phyloP scores from a whole-genome alignment of 2,329 filamentous ascomycete species.

The Zymoseptoria tritici region DNA sequence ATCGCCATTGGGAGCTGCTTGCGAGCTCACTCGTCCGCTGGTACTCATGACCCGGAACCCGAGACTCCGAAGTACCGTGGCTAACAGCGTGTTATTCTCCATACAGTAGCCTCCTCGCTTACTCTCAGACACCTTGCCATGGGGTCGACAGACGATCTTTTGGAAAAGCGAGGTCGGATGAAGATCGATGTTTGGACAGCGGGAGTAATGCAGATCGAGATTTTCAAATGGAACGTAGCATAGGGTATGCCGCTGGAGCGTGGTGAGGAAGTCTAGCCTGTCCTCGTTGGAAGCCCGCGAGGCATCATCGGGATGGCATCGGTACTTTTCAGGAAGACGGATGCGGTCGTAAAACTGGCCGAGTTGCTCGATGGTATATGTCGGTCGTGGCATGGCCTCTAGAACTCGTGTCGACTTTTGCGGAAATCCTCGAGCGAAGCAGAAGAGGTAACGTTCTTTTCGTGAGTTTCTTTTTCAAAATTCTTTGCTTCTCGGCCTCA shows the following conservation, averaged over 20 bases:
- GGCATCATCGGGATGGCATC: slow-evolving; percentile 14
- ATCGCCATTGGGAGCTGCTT: slow-evolving; percentile 6
- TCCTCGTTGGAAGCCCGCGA: slow-evolving; percentile 9
- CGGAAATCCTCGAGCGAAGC: neutral
- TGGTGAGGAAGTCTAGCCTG: slow-evolving; percentile 17
- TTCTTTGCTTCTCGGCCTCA: neutral
- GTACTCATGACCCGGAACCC: slow-evolving; percentile 41
- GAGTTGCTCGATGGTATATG: slow-evolving; percentile 18
- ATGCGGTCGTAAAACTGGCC: slow-evolving; percentile 20
- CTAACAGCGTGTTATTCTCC: slow-evolving; percentile 50
- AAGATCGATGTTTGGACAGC: slow-evolving; percentile 42
- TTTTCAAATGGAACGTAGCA: slow-evolving; percentile 50
- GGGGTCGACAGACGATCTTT: slow-evolving; percentile 38
- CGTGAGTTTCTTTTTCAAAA: neutral
- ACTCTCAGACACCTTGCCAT: slow-evolving; percentile 21
- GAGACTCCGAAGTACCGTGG: slow-evolving; percentile 43
- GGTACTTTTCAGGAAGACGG: slow-evolving; percentile 15
- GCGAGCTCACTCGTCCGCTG: slow-evolving; percentile 32
- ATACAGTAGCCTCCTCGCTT: slow-evolving; percentile 54
- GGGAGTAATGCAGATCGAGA: slow-evolving; percentile 47
- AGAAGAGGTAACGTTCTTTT: neutral
- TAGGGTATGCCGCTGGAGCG: slow-evolving; percentile 28
- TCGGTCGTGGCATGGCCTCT: slow-evolving; percentile 39
- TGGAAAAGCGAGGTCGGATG: slow-evolving; percentile 44
- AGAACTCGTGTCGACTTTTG: neutral